Conservation (phyloP, 805 yeast genomes). For the Kluyveromyces aestuarii region DNA sequence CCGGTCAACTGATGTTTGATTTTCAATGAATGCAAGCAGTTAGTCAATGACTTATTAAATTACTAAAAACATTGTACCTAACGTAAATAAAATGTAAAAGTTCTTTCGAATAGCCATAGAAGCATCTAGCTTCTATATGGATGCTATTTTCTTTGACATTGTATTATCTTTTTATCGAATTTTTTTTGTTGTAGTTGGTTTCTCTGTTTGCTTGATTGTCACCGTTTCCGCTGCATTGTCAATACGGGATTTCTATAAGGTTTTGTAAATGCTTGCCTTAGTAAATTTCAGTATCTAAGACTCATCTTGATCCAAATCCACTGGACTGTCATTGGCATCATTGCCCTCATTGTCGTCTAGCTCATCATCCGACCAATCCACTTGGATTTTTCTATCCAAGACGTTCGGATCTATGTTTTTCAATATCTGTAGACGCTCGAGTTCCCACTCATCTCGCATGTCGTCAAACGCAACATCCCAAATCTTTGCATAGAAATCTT, state of each 20-base stretch:
- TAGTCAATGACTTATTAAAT: too few species aligned
- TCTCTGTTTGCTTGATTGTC: background rate
- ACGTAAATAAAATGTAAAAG: too few species aligned
- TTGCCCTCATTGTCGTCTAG: slow-evolving; percentile 9
- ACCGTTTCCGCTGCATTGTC: background rate
- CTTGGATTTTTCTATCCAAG: slow-evolving; percentile 39
- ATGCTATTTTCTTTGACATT: too few species aligned
- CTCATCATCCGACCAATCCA: slow-evolving; percentile 65
- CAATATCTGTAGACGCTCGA: slow-evolving; percentile 60
- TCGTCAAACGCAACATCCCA: slow-evolving; percentile 77
- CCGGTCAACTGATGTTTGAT: too few species aligned
- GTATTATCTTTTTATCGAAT: too few species aligned
- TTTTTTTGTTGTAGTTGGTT: background rate
- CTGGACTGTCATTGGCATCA: slow-evolving; percentile 13
- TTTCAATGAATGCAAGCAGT: too few species aligned
- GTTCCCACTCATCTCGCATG: slow-evolving; percentile 62
- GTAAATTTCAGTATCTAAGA: background rate
- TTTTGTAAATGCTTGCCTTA: background rate
- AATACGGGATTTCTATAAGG: background rate
- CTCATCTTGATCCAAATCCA: slow-evolving; percentile 17
- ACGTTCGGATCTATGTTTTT: slow-evolving; percentile 61
- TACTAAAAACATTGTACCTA: too few species aligned
- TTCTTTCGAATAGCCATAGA: too few species aligned
- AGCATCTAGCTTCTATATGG: too few species aligned
- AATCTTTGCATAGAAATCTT: slow-evolving; percentile 55